Evolutionary conservation across 371 early-diverging fungal species (phyloP).

Genomic region (Rhizomucor miehei): DNA sequence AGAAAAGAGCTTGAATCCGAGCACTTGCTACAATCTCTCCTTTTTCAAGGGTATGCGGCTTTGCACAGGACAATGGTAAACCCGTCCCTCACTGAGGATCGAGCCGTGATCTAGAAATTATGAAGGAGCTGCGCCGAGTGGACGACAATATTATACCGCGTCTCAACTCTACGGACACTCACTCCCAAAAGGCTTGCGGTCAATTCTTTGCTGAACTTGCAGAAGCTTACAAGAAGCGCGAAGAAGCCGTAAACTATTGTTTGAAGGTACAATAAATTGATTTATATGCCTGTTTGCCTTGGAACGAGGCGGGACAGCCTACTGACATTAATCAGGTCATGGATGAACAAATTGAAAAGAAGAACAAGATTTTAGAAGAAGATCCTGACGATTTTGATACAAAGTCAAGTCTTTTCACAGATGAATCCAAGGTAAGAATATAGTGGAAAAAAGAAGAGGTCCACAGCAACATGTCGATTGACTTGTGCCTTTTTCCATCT

Average conservation of each 20-base stretch:
- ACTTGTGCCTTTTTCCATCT: not conserved
- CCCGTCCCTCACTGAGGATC: not conserved
- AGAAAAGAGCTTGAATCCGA: constrained; percentile 29
- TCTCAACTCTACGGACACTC: constrained; percentile 71
- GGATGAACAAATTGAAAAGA: constrained; percentile 56
- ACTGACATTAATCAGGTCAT: constrained; percentile 36
- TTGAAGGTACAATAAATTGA: constrained; percentile 45
- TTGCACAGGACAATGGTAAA: not conserved
- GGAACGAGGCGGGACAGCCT: not conserved
- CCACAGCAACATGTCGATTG: not conserved
- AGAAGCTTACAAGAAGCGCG: constrained; percentile 65
- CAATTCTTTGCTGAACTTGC: constrained; percentile 68
- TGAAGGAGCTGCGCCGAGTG: constrained; percentile 73
- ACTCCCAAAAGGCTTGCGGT: constrained; percentile 60
- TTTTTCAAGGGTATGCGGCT: constrained; percentile 61
- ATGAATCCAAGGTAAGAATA: constrained; percentile 57
- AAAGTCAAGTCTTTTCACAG: constrained; percentile 55
- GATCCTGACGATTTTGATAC: constrained; percentile 62
- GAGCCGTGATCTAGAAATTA: constrained; percentile 37
- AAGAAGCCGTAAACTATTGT: constrained; percentile 67
- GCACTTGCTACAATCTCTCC: constrained; percentile 63
- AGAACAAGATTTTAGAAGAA: constrained; percentile 54
- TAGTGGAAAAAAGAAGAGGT: no score
- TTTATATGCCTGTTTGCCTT: no score
- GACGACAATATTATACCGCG: constrained; percentile 81